Conservation (phyloP, 306 rosid genomes). For the Cyamopsis tetragonoloba region DNA sequence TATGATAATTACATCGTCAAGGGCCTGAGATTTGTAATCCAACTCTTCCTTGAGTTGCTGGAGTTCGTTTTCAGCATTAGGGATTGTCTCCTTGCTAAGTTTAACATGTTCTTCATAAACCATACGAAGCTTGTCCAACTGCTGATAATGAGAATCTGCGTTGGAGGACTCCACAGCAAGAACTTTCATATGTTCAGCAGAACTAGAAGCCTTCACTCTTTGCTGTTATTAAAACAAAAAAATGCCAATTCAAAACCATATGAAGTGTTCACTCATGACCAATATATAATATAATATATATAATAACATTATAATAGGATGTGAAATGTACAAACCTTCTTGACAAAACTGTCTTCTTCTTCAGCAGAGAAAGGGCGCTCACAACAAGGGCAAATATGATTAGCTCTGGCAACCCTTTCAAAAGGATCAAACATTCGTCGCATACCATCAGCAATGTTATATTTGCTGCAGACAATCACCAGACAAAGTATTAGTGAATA, state of each 20-base stretch:
- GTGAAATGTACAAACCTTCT: conserved; percentile 59
- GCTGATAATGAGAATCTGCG: conserved; percentile 77
- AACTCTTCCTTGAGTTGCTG: conserved; percentile 57
- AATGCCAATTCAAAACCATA: conserved; percentile 27
- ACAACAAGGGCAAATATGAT: conserved; percentile 92
- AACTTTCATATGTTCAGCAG: conserved; percentile 77
- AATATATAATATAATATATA: not conserved
- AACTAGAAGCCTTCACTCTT: conserved; percentile 76
- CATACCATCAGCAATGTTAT: conserved; percentile 90
- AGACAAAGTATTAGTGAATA: conserved; percentile 34
- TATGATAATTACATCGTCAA: conserved; percentile 69
- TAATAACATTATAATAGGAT: conserved; percentile 20
- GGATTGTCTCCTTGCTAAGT: conserved; percentile 70
- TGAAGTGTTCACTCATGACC: conserved; percentile 3
- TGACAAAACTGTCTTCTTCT: conserved; percentile 95
- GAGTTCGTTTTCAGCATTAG: conserved; percentile 71
- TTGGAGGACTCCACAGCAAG: conserved; percentile 64
- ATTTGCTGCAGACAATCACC: conserved; percentile 63
- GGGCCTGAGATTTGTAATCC: conserved; percentile 67
- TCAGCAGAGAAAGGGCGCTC: conserved; percentile 82
- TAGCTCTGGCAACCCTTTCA: conserved; percentile 89
- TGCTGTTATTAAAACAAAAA: conserved; percentile 57
- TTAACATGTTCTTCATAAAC: conserved; percentile 81
- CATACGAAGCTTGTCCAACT: conserved; percentile 84
- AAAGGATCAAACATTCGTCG: conserved; percentile 94